phyloP scores from a whole-genome alignment of 768 basidiomycete genomes.

The Cystoderma amianthinum region DNA sequence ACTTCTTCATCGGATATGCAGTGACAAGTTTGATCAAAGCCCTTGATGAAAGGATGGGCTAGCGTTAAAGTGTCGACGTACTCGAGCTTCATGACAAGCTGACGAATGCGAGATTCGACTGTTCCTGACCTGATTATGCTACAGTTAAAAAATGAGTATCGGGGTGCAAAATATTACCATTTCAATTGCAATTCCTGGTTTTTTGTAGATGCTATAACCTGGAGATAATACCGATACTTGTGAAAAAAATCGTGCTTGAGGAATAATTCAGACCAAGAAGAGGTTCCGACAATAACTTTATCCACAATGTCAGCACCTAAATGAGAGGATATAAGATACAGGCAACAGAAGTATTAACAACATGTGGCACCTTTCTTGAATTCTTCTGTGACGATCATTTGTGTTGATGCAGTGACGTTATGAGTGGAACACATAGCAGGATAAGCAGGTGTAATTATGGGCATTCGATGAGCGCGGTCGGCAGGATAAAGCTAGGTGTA shows the following conservation, averaged over 20 bases:
- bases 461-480: conserved; percentile 96
- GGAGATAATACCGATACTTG: conserved; percentile 93
- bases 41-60: conserved; percentile 94
- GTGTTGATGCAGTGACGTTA: conserved; percentile 93
- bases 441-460: conserved; percentile 98
- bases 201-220: conserved; percentile 89
- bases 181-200: conserved; percentile 83
- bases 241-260: conserved; percentile 95
- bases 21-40: conserved; percentile 82
- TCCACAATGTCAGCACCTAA: conserved; percentile 90
- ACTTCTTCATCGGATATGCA: conserved; percentile 87
- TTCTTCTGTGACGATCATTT: conserved; percentile 93
- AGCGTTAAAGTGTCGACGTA: conserved; percentile 86
- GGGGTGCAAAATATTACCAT: conserved; percentile 53
- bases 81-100: conserved; percentile 97
- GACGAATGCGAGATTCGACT: conserved; percentile 95
- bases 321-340: conserved; percentile 6
- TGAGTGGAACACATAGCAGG: conserved; percentile 99
- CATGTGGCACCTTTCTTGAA: conserved; percentile 72
- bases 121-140: conserved; percentile 65
- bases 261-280: conserved; percentile 91
- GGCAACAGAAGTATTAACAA: conserved; percentile 1
- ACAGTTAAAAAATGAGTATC: not conserved
- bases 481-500: conserved; percentile 71
- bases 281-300: conserved; percentile 78